Evolutionary conservation across 2,329 filamentous ascomycete genomes (phyloP).

Genomic region (Aspergillus proliferans): DNA sequence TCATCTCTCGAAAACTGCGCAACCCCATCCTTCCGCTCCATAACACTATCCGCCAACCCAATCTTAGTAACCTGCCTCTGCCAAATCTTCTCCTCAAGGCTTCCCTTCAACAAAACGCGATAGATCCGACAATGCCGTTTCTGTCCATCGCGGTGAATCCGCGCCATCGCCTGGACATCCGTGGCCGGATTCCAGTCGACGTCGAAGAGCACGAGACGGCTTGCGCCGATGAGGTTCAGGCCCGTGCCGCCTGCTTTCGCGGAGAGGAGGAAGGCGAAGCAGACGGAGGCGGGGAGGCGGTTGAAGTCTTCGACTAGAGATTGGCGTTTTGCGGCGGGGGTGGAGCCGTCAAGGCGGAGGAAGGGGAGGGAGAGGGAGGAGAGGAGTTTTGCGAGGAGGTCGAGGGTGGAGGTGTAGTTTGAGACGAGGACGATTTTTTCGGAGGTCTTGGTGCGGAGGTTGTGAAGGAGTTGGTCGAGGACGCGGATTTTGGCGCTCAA

Average conservation of each 20-base stretch:
- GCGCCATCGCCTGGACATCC: constrained; percentile 68
- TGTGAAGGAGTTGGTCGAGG: constrained; percentile 59
- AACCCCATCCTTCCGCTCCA: constrained; percentile 57
- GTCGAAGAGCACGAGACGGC: constrained; percentile 64
- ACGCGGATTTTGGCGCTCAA: constrained; percentile 62
- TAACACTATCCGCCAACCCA: constrained; percentile 63
- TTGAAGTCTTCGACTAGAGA: constrained; percentile 66
- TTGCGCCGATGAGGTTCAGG: constrained; percentile 65
- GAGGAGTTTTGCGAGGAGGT: constrained; percentile 58
- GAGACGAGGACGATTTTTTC: constrained; percentile 72
- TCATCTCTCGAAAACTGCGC: constrained; percentile 61
- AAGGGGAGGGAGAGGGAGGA: constrained; percentile 55
- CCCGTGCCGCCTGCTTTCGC: constrained; percentile 66
- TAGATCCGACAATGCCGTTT: constrained; percentile 64
- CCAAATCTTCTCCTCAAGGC: constrained; percentile 68
- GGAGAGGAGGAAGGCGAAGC: constrained; percentile 65
- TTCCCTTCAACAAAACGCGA: constrained; percentile 60
- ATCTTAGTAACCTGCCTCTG: constrained; percentile 67
- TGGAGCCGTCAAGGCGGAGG: constrained; percentile 64
- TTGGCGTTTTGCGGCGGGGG: constrained; percentile 59
- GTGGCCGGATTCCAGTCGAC: constrained; percentile 72
- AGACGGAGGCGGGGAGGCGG: constrained; percentile 47
- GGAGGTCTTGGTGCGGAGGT: constrained; percentile 53
- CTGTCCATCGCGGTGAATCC: constrained; percentile 67
- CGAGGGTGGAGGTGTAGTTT: constrained; percentile 67